A percentile compares a stretch with the other conserved stretches of the same genome.
These are phyloP conservation scores for Adansonia madagascariensis DNA, from an alignment of 441 rosid species.

Conservation along the genomic window DNA sequence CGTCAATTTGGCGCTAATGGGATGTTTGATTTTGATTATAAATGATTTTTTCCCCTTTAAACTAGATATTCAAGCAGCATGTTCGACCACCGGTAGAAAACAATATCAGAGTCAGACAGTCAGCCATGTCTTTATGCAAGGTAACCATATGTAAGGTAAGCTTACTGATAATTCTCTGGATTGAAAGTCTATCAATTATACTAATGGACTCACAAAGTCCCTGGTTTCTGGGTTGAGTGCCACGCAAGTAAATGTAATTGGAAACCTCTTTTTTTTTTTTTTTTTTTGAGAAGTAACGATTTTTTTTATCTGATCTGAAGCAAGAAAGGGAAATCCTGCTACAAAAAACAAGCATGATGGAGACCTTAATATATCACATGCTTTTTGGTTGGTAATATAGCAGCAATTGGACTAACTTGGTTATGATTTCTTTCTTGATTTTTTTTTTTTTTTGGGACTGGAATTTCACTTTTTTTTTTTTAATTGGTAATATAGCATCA, in stretches of 20 bases:
- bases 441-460: background rate
- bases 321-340: background rate
- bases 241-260: background rate
- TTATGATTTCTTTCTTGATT: background rate
- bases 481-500: background rate
- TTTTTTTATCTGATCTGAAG: background rate
- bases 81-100: no score
- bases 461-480: background rate
- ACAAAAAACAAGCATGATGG: background rate
- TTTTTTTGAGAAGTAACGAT: no score
- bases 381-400: no score
- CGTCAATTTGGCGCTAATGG: slow-evolving; percentile 31
- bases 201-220: background rate
- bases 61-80: slow-evolving; percentile 27
- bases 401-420: background rate
- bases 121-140: slow-evolving; percentile 13
- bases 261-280: no score
- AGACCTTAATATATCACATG: background rate
- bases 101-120: background rate
- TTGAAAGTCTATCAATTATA: background rate
- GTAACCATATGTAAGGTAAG: background rate
- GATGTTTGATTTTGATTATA: slow-evolving; percentile 12
- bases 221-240: background rate
- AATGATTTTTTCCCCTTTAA: slow-evolving; percentile 15
- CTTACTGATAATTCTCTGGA: background rate